Evolutionary conservation across 1,139 yeast genomes (phyloP).

Genomic region (Lodderomyces parapsilosis): DNA sequence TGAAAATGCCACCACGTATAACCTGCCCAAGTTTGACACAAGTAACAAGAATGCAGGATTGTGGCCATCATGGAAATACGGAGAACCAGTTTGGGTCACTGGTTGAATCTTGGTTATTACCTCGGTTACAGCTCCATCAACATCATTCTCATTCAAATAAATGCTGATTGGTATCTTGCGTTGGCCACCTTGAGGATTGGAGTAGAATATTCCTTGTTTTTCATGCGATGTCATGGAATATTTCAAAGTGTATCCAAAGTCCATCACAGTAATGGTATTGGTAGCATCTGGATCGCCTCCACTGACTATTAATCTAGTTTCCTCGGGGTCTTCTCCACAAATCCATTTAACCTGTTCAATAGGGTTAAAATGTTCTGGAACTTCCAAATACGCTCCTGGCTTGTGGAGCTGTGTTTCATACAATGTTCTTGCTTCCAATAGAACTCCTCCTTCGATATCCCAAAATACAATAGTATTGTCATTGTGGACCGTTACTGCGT

Average conservation of each 20-base stretch:
- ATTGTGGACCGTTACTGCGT: slow-evolving; percentile 70
- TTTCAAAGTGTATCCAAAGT: slow-evolving; percentile 79
- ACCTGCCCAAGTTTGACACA: slow-evolving; percentile 55
- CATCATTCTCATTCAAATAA: slow-evolving; percentile 15
- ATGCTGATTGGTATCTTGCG: slow-evolving; percentile 32
- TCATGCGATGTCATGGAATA: slow-evolving; percentile 81
- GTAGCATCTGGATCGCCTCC: slow-evolving; percentile 59
- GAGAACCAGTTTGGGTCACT: slow-evolving; percentile 39
- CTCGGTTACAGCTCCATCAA: slow-evolving; percentile 18
- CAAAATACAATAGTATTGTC: slow-evolving; percentile 89
- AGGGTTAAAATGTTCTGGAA: slow-evolving; percentile 25
- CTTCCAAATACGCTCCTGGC: slow-evolving; percentile 35
- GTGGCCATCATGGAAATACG: slow-evolving; percentile 69
- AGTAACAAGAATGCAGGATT: slow-evolving; percentile 63
- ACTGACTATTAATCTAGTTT: slow-evolving; percentile 67
- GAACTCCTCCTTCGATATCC: slow-evolving; percentile 79
- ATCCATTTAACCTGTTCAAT: slow-evolving; percentile 62
- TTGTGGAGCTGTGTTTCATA: slow-evolving; percentile 64
- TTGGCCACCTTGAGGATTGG: slow-evolving; percentile 54
- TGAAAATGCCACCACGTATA: slow-evolving; percentile 31
- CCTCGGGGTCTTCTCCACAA: slow-evolving; percentile 77
- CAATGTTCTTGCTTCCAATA: slow-evolving; percentile 72
- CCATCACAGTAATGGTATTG: slow-evolving; percentile 61
- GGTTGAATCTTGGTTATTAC: slow-evolving; percentile 30
- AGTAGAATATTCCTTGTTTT: slow-evolving; percentile 75